Percentiles rank a stretch among this genome's conserved stretches.
These are phyloP conservation scores for Verticillium isaacii DNA, from an alignment of 2,329 filamentous ascomycete species.

Conservation along the genomic window DNA sequence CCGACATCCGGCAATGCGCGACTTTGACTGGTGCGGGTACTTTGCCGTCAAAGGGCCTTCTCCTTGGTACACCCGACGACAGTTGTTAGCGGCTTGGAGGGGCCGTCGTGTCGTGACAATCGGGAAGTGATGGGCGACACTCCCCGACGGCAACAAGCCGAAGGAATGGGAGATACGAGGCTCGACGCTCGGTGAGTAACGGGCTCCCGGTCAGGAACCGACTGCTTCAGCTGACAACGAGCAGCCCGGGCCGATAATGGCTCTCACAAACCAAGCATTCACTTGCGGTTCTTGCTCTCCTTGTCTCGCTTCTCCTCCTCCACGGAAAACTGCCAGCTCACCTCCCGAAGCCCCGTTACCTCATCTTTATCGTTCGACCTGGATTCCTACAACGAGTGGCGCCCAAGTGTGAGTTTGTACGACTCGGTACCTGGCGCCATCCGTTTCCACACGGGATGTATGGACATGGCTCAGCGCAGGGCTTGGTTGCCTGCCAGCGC, in stretches of 20 bases:
- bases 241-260: not conserved
- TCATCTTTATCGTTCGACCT: not conserved
- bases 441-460: not conserved
- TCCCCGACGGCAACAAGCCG: not conserved
- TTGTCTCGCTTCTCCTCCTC: no score
- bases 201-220: not conserved
- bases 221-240: not conserved
- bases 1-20: not conserved
- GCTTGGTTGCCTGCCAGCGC: not conserved
- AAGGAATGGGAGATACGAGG: no score
- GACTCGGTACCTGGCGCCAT: not conserved
- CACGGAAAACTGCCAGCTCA: not conserved
- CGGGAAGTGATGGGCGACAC: not conserved
- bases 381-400: not conserved
- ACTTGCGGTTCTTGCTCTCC: no score
- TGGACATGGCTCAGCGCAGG: not conserved
- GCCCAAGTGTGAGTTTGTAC: not conserved
- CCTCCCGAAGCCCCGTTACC: not conserved
- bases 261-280: not conserved
- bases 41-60: not conserved
- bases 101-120: not conserved
- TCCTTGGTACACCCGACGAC: not conserved
- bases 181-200: not conserved
- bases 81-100: not conserved
- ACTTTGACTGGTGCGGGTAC: slow-evolving; percentile 1